Evolutionary conservation across 2,329 filamentous ascomycete species (phyloP).

Genomic region (Penicillium aurantiogriseum): DNA sequence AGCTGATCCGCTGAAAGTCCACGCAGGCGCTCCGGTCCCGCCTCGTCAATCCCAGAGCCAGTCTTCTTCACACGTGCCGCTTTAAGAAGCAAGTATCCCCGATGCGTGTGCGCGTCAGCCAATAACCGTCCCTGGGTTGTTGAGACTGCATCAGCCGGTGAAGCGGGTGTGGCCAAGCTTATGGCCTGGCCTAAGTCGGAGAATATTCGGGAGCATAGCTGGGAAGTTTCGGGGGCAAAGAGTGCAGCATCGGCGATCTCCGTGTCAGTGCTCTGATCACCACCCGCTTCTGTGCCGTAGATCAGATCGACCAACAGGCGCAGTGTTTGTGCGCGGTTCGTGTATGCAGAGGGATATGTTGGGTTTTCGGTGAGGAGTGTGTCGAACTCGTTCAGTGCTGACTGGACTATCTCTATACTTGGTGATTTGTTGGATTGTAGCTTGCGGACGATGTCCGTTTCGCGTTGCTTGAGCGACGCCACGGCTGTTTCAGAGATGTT

Average conservation of each 20-base stretch:
- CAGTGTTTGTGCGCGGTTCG: constrained; percentile 55
- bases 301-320: constrained; percentile 37
- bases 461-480: constrained; percentile 39
- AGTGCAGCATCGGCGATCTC: constrained; percentile 23
- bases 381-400: constrained; percentile 41
- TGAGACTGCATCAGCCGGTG: constrained; percentile 45
- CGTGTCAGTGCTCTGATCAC: background rate
- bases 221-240: constrained; percentile 22
- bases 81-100: constrained; percentile 47
- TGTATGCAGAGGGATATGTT: constrained; percentile 54
- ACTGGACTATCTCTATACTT: constrained; percentile 25
- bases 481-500: constrained; percentile 39
- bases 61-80: constrained; percentile 31
- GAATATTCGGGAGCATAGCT: constrained; percentile 30
- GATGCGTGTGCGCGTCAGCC: constrained; percentile 56
- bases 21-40: constrained; percentile 32
- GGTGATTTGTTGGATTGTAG: constrained; percentile 31
- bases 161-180: constrained; percentile 42
- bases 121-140: constrained; percentile 50
- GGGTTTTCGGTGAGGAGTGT: constrained; percentile 45
- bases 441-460: constrained; percentile 42
- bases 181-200: constrained; percentile 47
- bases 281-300: background rate
- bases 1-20: constrained; percentile 41
- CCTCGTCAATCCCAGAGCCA: background rate